Percentiles rank a stretch among this genome's conserved stretches.
Conservation (phyloP, 331 rosid genomes). For the Acacia concinna region DNA sequence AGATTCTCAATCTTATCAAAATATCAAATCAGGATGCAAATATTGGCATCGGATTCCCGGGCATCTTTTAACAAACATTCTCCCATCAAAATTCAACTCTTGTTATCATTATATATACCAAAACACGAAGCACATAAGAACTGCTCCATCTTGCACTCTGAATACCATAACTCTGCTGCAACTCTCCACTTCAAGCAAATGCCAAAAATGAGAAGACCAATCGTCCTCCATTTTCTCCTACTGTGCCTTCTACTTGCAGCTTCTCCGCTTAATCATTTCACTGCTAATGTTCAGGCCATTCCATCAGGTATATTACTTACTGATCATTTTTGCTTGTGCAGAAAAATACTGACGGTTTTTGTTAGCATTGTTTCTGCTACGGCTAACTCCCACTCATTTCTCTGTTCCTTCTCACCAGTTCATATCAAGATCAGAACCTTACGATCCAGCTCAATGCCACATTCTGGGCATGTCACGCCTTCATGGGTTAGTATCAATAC, state of each 20-base stretch:
- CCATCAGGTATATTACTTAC: slow-evolving; percentile 56
- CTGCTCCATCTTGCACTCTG: slow-evolving; percentile 1
- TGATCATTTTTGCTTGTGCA: not conserved
- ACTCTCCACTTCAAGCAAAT: slow-evolving; percentile 38
- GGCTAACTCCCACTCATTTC: not conserved
- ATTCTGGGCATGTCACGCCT: slow-evolving; percentile 37
- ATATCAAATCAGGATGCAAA: not conserved
- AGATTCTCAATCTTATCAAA: slow-evolving; percentile 47
- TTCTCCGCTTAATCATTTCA: slow-evolving; percentile 43
- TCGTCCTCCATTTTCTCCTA: slow-evolving; percentile 44
- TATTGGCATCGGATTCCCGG: slow-evolving; percentile 67
- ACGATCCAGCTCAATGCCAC: slow-evolving; percentile 36
- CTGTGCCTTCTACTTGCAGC: slow-evolving; percentile 55
- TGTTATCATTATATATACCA: slow-evolving; percentile 51
- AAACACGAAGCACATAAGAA: slow-evolving; percentile 27
- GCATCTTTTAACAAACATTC: slow-evolving; percentile 49
- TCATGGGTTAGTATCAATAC: slow-evolving; percentile 48
- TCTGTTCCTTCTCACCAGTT: slow-evolving; percentile 42
- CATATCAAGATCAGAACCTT: slow-evolving; percentile 55
- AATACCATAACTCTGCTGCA: slow-evolving; percentile 27
- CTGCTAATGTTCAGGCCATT: slow-evolving; percentile 39
- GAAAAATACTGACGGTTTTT: not conserved
- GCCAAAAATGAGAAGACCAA: slow-evolving; percentile 56
- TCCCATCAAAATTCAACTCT: slow-evolving; percentile 37
- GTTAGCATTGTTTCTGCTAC: slow-evolving; percentile 6